Conservation (phyloP, 441 rosid genomes). For the Adansonia madagascariensis region DNA sequence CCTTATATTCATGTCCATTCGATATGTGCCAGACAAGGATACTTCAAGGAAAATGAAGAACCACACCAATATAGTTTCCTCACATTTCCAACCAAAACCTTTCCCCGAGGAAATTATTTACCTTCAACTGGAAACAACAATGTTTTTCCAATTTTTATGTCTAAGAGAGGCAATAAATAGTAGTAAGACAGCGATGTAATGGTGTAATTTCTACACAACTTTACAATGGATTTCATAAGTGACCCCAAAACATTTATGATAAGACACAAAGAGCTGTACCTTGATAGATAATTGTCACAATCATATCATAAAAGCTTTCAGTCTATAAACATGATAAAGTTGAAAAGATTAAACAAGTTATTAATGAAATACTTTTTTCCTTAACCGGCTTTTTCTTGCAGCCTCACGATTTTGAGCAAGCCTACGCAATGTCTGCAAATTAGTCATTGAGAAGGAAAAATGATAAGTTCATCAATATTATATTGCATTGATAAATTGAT, state of each 20-base stretch:
- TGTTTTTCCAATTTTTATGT: background rate
- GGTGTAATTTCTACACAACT: conserved; percentile 2
- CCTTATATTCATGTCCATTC: no score
- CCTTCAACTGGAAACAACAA: background rate
- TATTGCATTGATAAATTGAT: background rate
- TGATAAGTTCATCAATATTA: background rate
- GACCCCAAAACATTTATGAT: background rate
- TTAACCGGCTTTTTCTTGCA: conserved; percentile 75
- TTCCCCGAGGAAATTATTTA: background rate
- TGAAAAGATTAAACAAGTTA: conserved; percentile 10
- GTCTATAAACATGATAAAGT: conserved; percentile 1
- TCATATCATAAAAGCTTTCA: conserved; percentile 5
- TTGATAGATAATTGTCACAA: background rate
- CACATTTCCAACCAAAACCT: background rate
- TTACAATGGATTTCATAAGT: background rate
- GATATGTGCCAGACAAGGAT: background rate
- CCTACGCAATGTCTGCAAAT: conserved; percentile 59
- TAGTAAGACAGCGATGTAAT: background rate
- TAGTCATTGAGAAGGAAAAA: conserved; percentile 6
- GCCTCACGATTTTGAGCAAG: conserved; percentile 93
- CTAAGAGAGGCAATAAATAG: background rate
- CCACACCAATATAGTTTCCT: background rate
- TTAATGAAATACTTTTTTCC: conserved; percentile 57
- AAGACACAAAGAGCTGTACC: background rate
- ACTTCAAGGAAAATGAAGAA: background rate